Percentiles rank a stretch among this genome's conserved stretches.
phyloP scores from a whole-genome alignment of 306 rosid species.

The Quercus suber region DNA sequence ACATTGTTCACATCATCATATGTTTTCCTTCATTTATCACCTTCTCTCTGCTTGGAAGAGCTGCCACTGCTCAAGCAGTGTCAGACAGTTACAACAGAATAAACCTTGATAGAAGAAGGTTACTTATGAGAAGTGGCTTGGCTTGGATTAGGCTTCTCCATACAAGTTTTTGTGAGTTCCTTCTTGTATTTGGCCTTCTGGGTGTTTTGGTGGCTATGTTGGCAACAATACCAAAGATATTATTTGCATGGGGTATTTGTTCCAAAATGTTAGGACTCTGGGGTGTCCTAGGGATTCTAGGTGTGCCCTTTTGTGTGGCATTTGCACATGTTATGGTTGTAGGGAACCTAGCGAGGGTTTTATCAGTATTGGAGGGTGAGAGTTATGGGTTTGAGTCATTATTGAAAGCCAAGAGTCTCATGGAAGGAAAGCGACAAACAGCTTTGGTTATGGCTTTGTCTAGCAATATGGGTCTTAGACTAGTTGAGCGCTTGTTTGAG shows the following conservation, averaged over 20 bases:
- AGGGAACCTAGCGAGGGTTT: conserved; percentile 27
- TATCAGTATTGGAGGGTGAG: conserved; percentile 19
- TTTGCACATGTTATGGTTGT: conserved; percentile 25
- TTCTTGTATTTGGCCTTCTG: conserved; percentile 15
- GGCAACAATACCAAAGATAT: conserved; percentile 15
- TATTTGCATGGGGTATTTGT: neutral
- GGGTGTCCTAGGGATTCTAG: conserved; percentile 22
- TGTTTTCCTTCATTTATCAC: conserved; percentile 29
- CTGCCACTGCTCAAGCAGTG: conserved; percentile 30
- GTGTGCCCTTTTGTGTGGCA: conserved; percentile 24
- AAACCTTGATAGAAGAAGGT: conserved; percentile 22
- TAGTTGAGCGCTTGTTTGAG: conserved; percentile 23
- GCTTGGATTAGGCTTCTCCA: conserved; percentile 31
- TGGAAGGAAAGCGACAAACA: conserved; percentile 19
- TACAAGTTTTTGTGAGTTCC: conserved; percentile 21
- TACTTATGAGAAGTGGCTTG: conserved; percentile 23
- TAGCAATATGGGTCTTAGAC: conserved; percentile 17
- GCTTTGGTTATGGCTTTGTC: conserved; percentile 23
- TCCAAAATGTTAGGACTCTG: conserved; percentile 14
- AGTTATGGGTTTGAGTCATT: conserved; percentile 22
- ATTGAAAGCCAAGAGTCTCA: conserved; percentile 14
- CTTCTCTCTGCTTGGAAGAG: conserved; percentile 28
- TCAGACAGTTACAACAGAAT: conserved; percentile 23
- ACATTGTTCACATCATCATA: conserved; percentile 15
- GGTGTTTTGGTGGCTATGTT: conserved; percentile 10